Evolutionary conservation across 176 grass and related monocot species (phyloP).

Genomic region (Alloteropsis semialata): DNA sequence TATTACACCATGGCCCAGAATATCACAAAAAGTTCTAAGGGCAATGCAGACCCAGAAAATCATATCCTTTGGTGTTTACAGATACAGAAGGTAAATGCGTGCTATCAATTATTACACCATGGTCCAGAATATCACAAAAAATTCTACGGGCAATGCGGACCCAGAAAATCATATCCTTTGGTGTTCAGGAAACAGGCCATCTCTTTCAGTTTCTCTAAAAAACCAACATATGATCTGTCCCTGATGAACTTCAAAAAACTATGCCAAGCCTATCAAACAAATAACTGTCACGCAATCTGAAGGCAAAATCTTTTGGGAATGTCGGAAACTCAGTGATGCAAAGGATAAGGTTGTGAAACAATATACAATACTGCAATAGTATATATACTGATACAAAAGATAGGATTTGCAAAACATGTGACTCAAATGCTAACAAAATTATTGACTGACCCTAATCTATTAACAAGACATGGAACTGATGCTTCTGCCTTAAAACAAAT

Average conservation of each 20-base stretch:
- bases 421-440: not conserved
- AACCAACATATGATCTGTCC: not conserved
- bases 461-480: not conserved
- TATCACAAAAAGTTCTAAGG: not conserved
- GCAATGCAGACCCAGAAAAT: not conserved
- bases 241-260: not conserved
- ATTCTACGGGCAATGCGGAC: not conserved
- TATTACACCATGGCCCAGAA: not conserved
- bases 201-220: not conserved
- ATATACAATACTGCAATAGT: not conserved
- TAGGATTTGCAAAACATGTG: not conserved
- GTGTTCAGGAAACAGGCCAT: not conserved
- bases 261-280: not conserved
- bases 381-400: not conserved
- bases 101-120: too few relatives aligned
- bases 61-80: not conserved
- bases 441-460: not conserved
- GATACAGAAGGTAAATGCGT: too few relatives aligned
- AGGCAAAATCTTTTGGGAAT: not conserved
- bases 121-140: too few relatives aligned
- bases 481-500: not conserved
- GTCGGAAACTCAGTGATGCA: not conserved
- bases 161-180: not conserved
- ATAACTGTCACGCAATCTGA: not conserved
- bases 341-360: not conserved